Conservation (phyloP, 805 yeast genomes). For the Ogataea thermomethanolica region DNA sequence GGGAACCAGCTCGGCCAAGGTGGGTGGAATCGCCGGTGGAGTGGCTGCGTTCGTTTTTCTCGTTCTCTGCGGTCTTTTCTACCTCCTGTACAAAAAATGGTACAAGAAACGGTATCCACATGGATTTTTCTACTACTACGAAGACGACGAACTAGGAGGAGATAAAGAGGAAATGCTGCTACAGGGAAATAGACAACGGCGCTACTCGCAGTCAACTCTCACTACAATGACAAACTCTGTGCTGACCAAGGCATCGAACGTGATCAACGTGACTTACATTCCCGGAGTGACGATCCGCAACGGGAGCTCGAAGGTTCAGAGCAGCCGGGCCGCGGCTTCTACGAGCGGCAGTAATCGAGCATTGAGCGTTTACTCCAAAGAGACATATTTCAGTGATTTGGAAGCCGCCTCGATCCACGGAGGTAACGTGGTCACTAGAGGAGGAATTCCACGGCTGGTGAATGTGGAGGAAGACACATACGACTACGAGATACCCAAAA, state of each 20-base stretch:
- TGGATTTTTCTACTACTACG: conserved; percentile 30
- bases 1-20: conserved; percentile 23
- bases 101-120: conserved; percentile 35
- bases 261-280: conserved; percentile 87
- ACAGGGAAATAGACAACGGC: conserved; percentile 16
- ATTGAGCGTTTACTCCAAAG: conserved; percentile 30
- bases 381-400: conserved; percentile 32
- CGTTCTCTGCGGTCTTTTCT: conserved; percentile 35
- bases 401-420: conserved; percentile 34
- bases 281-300: conserved; percentile 84
- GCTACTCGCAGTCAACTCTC: conserved; percentile 27
- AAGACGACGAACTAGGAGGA: conserved; percentile 27
- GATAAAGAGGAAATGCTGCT: conserved; percentile 21
- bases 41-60: conserved; percentile 57
- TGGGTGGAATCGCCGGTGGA: conserved; percentile 71
- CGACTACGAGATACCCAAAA: conserved; percentile 23
- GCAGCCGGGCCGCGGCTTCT: conserved; percentile 14
- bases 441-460: conserved; percentile 27
- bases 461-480: conserved; percentile 27
- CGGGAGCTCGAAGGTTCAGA: conserved; percentile 23
- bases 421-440: conserved; percentile 30
- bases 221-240: conserved; percentile 54
- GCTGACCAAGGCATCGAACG: conserved; percentile 77
- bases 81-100: conserved; percentile 42
- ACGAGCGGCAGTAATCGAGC: conserved; percentile 22